Percentiles rank a stretch among this genome's conserved stretches.
phyloP scores from a whole-genome alignment of 2,329 filamentous ascomycete genomes.

The Aspergillus sp. region DNA sequence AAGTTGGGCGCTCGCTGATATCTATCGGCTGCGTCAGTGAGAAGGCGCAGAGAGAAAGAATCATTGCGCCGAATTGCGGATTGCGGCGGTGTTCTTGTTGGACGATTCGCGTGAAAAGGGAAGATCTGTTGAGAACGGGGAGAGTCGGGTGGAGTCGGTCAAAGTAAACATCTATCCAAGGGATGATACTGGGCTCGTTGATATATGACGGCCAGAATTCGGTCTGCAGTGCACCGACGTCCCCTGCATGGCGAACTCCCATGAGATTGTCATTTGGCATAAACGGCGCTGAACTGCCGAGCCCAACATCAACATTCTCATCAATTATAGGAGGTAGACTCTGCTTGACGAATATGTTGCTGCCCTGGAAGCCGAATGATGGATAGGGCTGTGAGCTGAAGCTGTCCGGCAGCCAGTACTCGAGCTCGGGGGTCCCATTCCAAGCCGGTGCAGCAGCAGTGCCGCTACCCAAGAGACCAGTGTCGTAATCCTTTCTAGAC shows the following conservation, averaged over 20 bases:
- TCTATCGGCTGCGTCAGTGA: conserved; percentile 47
- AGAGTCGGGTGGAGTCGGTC: conserved; percentile 46
- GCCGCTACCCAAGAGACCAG: background rate
- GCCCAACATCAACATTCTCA: background rate
- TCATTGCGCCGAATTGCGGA: conserved; percentile 45
- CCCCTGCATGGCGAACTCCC: no score
- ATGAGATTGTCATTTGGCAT: background rate
- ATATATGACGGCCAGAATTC: conserved; percentile 42
- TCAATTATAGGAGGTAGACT: background rate
- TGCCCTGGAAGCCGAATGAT: conserved; percentile 1
- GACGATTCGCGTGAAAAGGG: conserved; percentile 44
- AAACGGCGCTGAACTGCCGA: background rate
- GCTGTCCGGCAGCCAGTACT: conserved; percentile 5
- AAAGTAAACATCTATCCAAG: conserved; percentile 47
- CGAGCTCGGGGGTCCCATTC: background rate
- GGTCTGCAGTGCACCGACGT: background rate
- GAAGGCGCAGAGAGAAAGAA: conserved; percentile 44
- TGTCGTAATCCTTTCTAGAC: background rate
- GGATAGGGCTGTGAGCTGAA: background rate
- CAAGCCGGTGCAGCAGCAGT: background rate
- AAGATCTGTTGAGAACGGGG: conserved; percentile 42
- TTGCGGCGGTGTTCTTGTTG: conserved; percentile 45
- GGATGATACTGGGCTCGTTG: conserved; percentile 42
- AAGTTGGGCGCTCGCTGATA: conserved; percentile 41
- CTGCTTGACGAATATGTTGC: background rate